Base-by-base conservation (phyloP, 306 rosid species). In the Sicyos edulis region DNA sequence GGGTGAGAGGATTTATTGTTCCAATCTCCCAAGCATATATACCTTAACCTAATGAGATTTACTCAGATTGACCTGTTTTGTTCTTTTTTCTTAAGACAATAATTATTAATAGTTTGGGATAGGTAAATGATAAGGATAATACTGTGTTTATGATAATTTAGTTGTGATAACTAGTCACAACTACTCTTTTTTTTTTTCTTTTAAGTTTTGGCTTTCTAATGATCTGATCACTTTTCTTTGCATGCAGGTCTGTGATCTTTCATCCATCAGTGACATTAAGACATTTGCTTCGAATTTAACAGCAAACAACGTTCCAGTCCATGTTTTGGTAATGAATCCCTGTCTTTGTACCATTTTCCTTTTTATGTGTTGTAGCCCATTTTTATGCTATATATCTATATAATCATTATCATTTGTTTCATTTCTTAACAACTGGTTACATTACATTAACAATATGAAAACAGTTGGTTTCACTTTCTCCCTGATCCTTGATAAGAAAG, bases 221-320 rank as follows among this genome's bases (percentile, higher is more conserved):
- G 32, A 26, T 32, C 37, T 32, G 5, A 32, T 32, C 4, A 66
- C 54, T 20, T 45, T 19, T 44, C 34, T 80, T 82, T 45, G 70
- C 45, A 72, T 84, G 75, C 88, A 93, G 98, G 83, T 93, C 52
- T 90, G 98, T 79, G 92, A 93, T 85, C 83, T 90, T 75, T 93
- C 98, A 10, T 93, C 98, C 51, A 58, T 90, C 67, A 59, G 75
- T 11, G 92, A 88, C 42, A 76, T 93, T 77, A 90, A 86, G 85
- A 84, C 96, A 70, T 84, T 90, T 17, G 82, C 87, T 0, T 79
- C 93, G 51, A 81, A 83, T 54, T 87, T 93, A 75, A 82, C 96
- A n/a, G 7, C 85, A 45, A 88, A 81, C 79, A 78, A 86, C 24
- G 74, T 84, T 44, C 97, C 93, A 17, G 80, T 93, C 75, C 97